A percentile compares a stretch with the other conserved stretches of the same genome.
These are phyloP conservation scores for Seiridium unicorne DNA, from an alignment of 2,329 filamentous ascomycete genomes.

Conservation along the genomic window DNA sequence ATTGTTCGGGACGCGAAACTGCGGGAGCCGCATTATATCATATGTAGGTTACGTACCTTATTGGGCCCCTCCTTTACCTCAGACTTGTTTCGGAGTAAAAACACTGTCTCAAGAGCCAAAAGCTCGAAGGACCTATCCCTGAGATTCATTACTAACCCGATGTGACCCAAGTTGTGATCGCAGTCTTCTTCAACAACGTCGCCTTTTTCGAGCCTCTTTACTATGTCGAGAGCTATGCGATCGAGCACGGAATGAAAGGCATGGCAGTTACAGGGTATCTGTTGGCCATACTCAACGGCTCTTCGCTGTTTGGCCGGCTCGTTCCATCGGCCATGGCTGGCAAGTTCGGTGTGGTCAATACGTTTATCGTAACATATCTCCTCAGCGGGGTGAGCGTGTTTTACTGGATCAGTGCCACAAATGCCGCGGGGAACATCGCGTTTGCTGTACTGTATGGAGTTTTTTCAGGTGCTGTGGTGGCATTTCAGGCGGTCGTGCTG, in stretches of 20 bases:
- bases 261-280: background rate
- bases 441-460: conserved; percentile 5
- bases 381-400: background rate
- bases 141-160: no score
- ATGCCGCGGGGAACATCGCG: background rate
- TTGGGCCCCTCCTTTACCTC: no score
- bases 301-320: conserved; percentile 2
- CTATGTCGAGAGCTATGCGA: background rate
- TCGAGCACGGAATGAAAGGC: background rate
- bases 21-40: background rate
- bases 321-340: background rate
- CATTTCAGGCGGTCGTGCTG: conserved; percentile 1
- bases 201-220: conserved; percentile 5
- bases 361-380: background rate
- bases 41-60: background rate
- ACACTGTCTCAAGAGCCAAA: no score
- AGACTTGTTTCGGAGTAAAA: no score
- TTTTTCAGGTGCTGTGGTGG: conserved; percentile 3
- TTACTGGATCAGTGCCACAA: conserved; percentile 5
- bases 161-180: background rate
- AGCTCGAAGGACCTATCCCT: no score
- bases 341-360: background rate
- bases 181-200: conserved; percentile 5
- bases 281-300: conserved; percentile 4
- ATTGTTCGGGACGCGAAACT: background rate